Evolutionary conservation across 345 rosid genomes (phyloP).

Genomic region (Anastatica hierochuntica): DNA sequence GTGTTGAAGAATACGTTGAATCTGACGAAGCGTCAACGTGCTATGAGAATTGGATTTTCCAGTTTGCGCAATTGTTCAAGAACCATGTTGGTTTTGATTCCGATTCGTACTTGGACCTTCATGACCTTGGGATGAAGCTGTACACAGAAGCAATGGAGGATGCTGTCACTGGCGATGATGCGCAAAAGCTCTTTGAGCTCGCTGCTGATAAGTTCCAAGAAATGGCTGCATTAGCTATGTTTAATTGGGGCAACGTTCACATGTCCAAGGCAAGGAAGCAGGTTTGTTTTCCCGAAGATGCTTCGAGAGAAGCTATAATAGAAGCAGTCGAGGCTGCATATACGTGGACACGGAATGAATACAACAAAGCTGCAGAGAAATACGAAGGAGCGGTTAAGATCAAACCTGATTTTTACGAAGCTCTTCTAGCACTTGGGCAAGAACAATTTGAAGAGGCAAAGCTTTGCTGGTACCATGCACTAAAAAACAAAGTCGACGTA

Average conservation of each 20-base stretch:
- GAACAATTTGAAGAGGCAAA: slow-evolving; percentile 96
- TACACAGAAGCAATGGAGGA: slow-evolving; percentile 95
- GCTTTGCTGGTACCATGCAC: slow-evolving; percentile 85
- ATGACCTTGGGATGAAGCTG: slow-evolving; percentile 86
- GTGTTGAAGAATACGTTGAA: slow-evolving; percentile 27
- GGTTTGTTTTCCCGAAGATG: slow-evolving; percentile 55
- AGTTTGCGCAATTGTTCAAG: slow-evolving; percentile 84
- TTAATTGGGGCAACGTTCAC: slow-evolving; percentile 97
- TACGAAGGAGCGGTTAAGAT: slow-evolving; percentile 71
- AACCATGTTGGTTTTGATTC: slow-evolving; percentile 96
- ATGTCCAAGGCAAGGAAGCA: slow-evolving; percentile 81
- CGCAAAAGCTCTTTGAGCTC: slow-evolving; percentile 73
- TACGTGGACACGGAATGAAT: slow-evolving; percentile 72
- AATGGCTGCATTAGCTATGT: slow-evolving; percentile 89
- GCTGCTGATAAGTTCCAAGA: slow-evolving; percentile 93
- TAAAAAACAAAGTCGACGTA: slow-evolving; percentile 52
- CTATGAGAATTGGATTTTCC: slow-evolving; percentile 76
- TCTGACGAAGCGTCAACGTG: slow-evolving; percentile 33
- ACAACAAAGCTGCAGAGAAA: slow-evolving; percentile 57
- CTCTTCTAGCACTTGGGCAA: slow-evolving; percentile 87
- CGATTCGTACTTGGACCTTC: slow-evolving; percentile 87
- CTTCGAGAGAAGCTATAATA: slow-evolving; percentile 48
- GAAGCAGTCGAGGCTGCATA: slow-evolving; percentile 45
- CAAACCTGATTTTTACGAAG: slow-evolving; percentile 90
- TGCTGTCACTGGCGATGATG: slow-evolving; percentile 70